These are phyloP conservation scores for Skeletonema potamos DNA, from an alignment of 108 stramenopile genomes.

Conservation along the genomic window DNA sequence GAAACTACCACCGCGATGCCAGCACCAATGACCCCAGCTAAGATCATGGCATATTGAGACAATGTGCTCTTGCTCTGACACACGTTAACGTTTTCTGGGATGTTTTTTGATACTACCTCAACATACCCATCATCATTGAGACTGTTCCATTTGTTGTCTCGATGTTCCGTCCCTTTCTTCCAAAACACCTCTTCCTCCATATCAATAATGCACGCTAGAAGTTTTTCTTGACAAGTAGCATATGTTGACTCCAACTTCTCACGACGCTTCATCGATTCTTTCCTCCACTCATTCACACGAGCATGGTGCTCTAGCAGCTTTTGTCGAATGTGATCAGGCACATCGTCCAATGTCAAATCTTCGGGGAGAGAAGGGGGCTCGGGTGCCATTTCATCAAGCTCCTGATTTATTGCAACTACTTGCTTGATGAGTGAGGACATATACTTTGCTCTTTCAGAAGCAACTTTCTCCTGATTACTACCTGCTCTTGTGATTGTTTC, in stretches of 20 bases:
- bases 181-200: conserved; percentile 27
- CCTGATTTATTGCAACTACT: conserved; percentile 5
- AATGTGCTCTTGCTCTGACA: not conserved
- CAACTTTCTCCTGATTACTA: not conserved
- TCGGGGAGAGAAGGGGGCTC: conserved; percentile 21
- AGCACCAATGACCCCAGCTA: not conserved
- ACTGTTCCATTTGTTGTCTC: not conserved
- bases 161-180: not conserved
- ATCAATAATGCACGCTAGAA: conserved; percentile 22
- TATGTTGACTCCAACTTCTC: conserved; percentile 4
- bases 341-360: not conserved
- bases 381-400: conserved; percentile 9
- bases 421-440: conserved; percentile 16
- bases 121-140: conserved; percentile 29
- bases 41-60: not conserved
- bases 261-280: conserved; percentile 1
- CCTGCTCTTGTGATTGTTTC: not conserved
- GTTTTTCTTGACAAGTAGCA: conserved; percentile 9
- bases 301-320: not conserved
- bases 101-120: not conserved
- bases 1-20: not conserved
- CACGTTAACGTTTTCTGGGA: no score
- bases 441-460: not conserved
- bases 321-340: conserved; percentile 1
- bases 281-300: conserved; percentile 12